Evolutionary conservation across 2,329 filamentous ascomycete species (phyloP).

Genomic region (Trichoderma breve): DNA sequence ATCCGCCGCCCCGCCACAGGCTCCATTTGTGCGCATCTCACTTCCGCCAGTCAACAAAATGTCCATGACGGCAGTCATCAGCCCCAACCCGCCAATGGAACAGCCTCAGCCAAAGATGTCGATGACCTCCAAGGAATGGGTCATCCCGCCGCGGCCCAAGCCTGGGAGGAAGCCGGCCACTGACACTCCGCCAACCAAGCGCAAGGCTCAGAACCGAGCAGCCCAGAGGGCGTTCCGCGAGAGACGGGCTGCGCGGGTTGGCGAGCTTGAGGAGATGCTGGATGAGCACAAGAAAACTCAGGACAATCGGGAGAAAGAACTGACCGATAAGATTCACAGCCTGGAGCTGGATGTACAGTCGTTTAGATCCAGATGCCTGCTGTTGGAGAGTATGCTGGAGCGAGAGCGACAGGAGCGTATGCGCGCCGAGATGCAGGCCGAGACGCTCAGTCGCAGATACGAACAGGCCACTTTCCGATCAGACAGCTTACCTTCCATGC

Average conservation of each 20-base stretch:
- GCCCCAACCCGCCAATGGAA: constrained; percentile 40
- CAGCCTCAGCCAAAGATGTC: constrained; percentile 48
- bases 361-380: constrained; percentile 59
- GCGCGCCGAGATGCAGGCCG: constrained; percentile 42
- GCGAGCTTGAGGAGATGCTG: constrained; percentile 68
- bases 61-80: constrained; percentile 49
- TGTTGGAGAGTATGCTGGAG: constrained; percentile 62
- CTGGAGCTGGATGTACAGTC: constrained; percentile 67
- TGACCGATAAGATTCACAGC: constrained; percentile 55
- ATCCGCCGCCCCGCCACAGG: constrained; percentile 27
- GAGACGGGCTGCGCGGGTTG: constrained; percentile 78
- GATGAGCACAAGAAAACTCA: constrained; percentile 58
- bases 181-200: constrained; percentile 87
- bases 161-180: constrained; percentile 92
- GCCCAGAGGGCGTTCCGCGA: constrained; percentile 90
- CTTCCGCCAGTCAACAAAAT: constrained; percentile 43
- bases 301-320: constrained; percentile 55
- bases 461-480: constrained; percentile 31
- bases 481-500: constrained; percentile 29
- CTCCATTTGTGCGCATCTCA: constrained; percentile 33
- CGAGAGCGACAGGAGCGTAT: constrained; percentile 53
- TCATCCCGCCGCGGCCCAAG: constrained; percentile 79
- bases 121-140: constrained; percentile 81
- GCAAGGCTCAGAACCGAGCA: constrained; percentile 90
- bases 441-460: constrained; percentile 34